These are phyloP conservation scores for Blastocystis sp. DNA, from an alignment of 352 stramenopile species.

Conservation along the genomic window DNA sequence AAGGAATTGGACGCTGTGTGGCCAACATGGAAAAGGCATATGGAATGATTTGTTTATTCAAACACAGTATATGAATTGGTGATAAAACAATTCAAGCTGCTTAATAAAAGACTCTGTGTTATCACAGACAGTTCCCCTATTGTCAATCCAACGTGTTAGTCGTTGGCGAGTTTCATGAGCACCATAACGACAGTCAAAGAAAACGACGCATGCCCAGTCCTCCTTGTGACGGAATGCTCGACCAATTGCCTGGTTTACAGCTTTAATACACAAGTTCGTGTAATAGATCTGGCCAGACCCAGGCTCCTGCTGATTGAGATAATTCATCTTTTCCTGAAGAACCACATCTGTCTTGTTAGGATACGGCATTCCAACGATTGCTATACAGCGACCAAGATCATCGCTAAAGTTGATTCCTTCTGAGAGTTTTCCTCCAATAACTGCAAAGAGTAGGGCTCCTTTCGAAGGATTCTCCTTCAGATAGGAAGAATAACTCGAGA, in stretches of 20 bases:
- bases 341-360: constrained; percentile 89
- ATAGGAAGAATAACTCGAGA: constrained; percentile 76
- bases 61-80: neutral
- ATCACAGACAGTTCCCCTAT: neutral
- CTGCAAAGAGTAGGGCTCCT: constrained; percentile 84
- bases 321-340: constrained; percentile 91
- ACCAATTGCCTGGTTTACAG: constrained; percentile 97
- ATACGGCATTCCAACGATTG: constrained; percentile 96
- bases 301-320: constrained; percentile 72
- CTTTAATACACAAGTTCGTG: constrained; percentile 94
- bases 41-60: neutral
- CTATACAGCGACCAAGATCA: constrained; percentile 87
- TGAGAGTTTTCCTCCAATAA: constrained; percentile 97
- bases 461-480: constrained; percentile 62
- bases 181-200: constrained; percentile 87
- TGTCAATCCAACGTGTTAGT: constrained; percentile 38
- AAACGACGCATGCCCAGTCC: constrained; percentile 90
- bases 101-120: neutral
- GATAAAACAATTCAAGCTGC: neutral
- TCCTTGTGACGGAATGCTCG: constrained; percentile 91
- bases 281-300: constrained; percentile 83
- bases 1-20: constrained; percentile 44
- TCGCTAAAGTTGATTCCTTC: constrained; percentile 99
- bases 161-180: neutral
- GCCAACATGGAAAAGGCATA: constrained; percentile 3